These are phyloP conservation scores for Salix purpurea DNA, from an alignment of 345 rosid species.

Conservation along the genomic window DNA sequence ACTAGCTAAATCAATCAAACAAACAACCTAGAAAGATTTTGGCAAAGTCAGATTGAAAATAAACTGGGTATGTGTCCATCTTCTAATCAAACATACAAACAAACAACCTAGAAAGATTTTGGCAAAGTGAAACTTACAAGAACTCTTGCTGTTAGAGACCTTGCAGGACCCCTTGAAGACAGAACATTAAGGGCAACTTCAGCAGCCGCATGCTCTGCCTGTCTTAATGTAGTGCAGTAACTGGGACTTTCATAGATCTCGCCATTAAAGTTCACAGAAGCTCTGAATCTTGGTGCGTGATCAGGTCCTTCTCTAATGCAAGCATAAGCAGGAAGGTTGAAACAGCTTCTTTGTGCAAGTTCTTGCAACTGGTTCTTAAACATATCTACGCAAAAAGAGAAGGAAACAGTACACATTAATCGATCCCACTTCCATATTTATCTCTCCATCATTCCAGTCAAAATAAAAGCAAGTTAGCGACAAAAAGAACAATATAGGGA, in stretches of 20 bases:
- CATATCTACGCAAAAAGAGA: constrained; percentile 33
- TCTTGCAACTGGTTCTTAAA: constrained; percentile 73
- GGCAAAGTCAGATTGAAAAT: background rate
- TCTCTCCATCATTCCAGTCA: background rate
- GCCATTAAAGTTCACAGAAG: constrained; percentile 71
- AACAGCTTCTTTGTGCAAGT: constrained; percentile 79
- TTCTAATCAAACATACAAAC: background rate
- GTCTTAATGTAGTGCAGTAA: constrained; percentile 58
- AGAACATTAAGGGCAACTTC: constrained; percentile 60
- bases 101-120: background rate
- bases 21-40: background rate
- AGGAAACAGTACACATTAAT: background rate
- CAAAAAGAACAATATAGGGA: background rate
- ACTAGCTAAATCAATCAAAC: background rate
- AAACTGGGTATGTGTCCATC: background rate
- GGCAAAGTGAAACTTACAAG: constrained; percentile 42
- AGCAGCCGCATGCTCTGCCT: constrained; percentile 74
- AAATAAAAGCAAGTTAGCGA: background rate
- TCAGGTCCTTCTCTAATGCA: constrained; percentile 73
- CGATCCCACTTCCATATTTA: constrained; percentile 2
- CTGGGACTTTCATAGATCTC: constrained; percentile 60
- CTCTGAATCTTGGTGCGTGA: constrained; percentile 80
- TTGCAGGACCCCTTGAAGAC: constrained; percentile 58
- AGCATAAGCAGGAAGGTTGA: constrained; percentile 66
- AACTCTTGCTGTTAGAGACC: constrained; percentile 60